Base-by-base conservation (phyloP, 257 asterid species). In the Capsicum baccatum region DNA sequence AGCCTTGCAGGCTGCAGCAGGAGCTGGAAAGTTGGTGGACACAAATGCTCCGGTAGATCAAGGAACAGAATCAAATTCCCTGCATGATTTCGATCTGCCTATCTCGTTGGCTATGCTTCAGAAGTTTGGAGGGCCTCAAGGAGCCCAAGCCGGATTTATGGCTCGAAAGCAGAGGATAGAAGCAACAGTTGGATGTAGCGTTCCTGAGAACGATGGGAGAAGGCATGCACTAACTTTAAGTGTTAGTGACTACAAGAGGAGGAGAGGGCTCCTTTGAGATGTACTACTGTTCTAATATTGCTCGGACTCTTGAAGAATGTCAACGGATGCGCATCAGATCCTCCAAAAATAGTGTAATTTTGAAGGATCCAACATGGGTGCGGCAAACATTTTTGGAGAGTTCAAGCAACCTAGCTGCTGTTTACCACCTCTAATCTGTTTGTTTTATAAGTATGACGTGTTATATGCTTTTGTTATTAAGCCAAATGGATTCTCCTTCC, bases 171-270 rank as follows among this genome's bases (percentile, higher is more conserved):
- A 96, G 91, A 89, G 88, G 90, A 89, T 93, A 26, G 99, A 96
- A 87, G 98, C 98, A 19, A 91, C 91, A 3, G 85, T 91, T 82
- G 98, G 99, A 66, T 88, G 89, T 83, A 88, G 89, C 78, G 98
- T 96, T 81, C 95, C 97, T 0, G 98, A 94, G 87, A 90, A 94
- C 47, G 98, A 96, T 82, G 99, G 98, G 62, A 92, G 95, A 92
- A 88, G 98, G 58, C 99, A 94, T 54, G 91, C 96, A 3, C 85
- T 94, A 80, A 94, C 99, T 82, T 86, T 96, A 94, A 91, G 94
- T 7, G 95, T 94, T 66, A 95, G 98, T 13, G 99, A 96, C 88
- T 94, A 96, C 84, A 96, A 94, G 92, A 90, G 99, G 73, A 85
- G 99, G 82, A 92, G 97, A 89, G 99, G 98, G 14, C 90, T 96